These are phyloP conservation scores for Pseudogymnoascus sp. DNA, from an alignment of 2,329 filamentous ascomycete species.

Conservation along the genomic window DNA sequence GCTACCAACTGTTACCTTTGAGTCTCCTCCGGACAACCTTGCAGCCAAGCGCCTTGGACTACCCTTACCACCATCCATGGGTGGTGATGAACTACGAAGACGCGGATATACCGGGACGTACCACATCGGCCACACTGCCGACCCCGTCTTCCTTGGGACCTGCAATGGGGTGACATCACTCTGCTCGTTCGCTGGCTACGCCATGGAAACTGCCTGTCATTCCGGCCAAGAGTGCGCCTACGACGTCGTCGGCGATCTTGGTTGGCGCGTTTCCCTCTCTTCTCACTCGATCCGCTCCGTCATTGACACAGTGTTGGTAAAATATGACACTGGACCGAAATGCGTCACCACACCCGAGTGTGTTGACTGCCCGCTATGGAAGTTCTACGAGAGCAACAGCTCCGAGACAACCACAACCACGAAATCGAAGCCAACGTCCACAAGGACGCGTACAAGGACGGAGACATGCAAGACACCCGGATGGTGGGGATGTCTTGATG, in stretches of 20 bases:
- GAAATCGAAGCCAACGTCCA: slow-evolving; percentile 39
- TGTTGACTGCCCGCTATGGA: slow-evolving; percentile 87
- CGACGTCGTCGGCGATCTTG: slow-evolving; percentile 84
- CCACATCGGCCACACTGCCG: slow-evolving; percentile 93
- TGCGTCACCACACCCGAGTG: slow-evolving; percentile 75
- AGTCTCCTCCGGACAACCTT: slow-evolving; percentile 86
- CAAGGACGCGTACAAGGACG: slow-evolving; percentile 61
- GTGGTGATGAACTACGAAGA: slow-evolving; percentile 64
- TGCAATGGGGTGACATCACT: slow-evolving; percentile 86
- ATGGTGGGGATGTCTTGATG: slow-evolving; percentile 59
- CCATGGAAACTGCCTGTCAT: slow-evolving; percentile 89
- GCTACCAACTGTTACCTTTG: slow-evolving; percentile 83
- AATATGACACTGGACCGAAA: slow-evolving; percentile 72
- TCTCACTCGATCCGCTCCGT: slow-evolving; percentile 87
- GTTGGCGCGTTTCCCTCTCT: slow-evolving; percentile 85
- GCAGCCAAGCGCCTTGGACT: slow-evolving; percentile 79
- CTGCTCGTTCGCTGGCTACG: slow-evolving; percentile 86
- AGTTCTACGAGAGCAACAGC: slow-evolving; percentile 88
- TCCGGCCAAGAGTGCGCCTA: slow-evolving; percentile 83
- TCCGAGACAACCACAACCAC: slow-evolving; percentile 65
- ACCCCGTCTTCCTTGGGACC: slow-evolving; percentile 88
- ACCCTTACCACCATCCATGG: slow-evolving; percentile 68
- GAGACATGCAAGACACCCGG: slow-evolving; percentile 86
- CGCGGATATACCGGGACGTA: slow-evolving; percentile 69
- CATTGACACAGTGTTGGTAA: slow-evolving; percentile 78